Base-by-base conservation (phyloP, 2,329 filamentous ascomycete species). In the Drechmeria coniospora region DNA sequence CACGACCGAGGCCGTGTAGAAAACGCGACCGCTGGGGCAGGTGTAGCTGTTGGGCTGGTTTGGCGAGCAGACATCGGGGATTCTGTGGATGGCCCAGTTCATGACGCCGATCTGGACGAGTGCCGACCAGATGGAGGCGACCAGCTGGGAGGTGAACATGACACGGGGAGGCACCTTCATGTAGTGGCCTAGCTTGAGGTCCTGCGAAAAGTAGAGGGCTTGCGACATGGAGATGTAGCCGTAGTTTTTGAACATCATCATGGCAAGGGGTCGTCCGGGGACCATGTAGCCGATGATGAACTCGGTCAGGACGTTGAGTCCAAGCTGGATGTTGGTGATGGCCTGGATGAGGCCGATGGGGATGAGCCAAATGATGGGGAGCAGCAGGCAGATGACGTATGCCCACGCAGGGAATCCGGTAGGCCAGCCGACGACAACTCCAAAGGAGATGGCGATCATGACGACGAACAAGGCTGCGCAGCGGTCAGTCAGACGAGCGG, bases 211-310 rank as follows among this genome's bases (percentile, higher is more conserved):
- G 46, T 67, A 72, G 27, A 77, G 56, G 0, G 68, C 74, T 46
- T 78, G 70, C 11, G 59, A 59, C 69, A 78, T 76, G 51, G 62
- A 70, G 31, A 79, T 67, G 45, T 77, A 79, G 27, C 74, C 72
- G 41, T 76, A 81, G 35, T 74, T 78, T 51, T 80, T 80, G 57
- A 81, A 81, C 54, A 81, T 65, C 75, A 82, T 82, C 64, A 80
- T 74, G 26, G 74, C 74, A 34, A 81, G 59, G 2, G 77, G 76
- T 3, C 64, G 63, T 15, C 77, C 77, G 0, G 76, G 76, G 27
- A 77, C 65, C 61, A 81, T 75, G 49, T 81, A 81, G 5, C 77
- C 77, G 34, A 77, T 65, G 33, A 82, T 64, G 40, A 76, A 79
- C 45, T 80, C 75, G n/a, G 74, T 77, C 32, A 81, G 51, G 12